Evolutionary conservation across 2,329 filamentous ascomycete genomes (phyloP).

Genomic region (Lachnellula occidentalis): DNA sequence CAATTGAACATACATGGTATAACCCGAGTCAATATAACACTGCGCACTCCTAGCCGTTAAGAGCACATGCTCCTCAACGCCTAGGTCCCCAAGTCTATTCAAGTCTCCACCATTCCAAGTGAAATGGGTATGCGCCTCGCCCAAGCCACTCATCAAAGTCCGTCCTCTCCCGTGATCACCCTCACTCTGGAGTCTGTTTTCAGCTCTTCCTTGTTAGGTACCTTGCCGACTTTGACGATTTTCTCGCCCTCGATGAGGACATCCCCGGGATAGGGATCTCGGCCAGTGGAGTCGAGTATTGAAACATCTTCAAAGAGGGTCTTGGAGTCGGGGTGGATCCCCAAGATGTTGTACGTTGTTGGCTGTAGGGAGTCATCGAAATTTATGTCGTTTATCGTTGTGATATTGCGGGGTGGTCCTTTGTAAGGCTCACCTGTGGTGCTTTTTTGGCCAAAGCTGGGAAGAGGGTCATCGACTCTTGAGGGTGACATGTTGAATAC

Average conservation of each 20-base stretch:
- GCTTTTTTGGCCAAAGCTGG: constrained; percentile 3
- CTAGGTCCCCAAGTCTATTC: constrained; percentile 36
- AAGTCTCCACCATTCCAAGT: constrained; percentile 43
- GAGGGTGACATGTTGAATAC: constrained; percentile 9
- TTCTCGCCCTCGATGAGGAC: constrained; percentile 28
- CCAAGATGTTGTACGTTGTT: constrained; percentile 15
- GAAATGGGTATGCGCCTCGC: constrained; percentile 44
- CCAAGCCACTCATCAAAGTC: constrained; percentile 45
- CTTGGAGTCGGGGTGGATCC: constrained; percentile 20
- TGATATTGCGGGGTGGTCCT: constrained; percentile 17
- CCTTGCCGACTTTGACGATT: constrained; percentile 26
- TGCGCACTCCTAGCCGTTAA: constrained; percentile 39
- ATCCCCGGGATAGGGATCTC: constrained; percentile 28
- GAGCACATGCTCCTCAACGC: constrained; percentile 43
- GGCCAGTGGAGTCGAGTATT: constrained; percentile 31
- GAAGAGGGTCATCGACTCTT: constrained; percentile 5
- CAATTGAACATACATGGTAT: constrained; percentile 37
- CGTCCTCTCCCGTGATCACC: constrained; percentile 23
- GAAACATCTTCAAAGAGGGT: constrained; percentile 31
- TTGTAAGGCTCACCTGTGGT: constrained; percentile 1
- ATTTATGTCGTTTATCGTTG: constrained; percentile 11
- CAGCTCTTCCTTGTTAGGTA: constrained; percentile 21
- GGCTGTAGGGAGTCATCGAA: constrained; percentile 16
- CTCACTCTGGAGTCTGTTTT: constrained; percentile 18
- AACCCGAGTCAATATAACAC: constrained; percentile 43